Percentiles rank a stretch among this genome's conserved stretches.
These are phyloP conservation scores for Yarrowia galli DNA, from an alignment of 1,139 yeast genomes.

Conservation along the genomic window DNA sequence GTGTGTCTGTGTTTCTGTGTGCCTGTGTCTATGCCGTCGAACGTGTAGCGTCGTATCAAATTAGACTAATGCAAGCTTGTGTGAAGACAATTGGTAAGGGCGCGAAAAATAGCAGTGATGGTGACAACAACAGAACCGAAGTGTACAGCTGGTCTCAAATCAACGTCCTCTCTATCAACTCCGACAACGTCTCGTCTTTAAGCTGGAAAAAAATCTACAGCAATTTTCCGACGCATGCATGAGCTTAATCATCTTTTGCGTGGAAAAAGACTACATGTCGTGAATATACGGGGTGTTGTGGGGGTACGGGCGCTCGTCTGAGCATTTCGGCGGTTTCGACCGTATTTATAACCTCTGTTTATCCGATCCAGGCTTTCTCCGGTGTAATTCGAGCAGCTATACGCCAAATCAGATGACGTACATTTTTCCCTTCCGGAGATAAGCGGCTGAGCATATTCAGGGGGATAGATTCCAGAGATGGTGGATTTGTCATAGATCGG, in stretches of 20 bases:
- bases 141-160: background rate
- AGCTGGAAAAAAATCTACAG: constrained; percentile 33
- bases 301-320: background rate
- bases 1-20: too few species aligned
- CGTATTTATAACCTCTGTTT: too few species aligned
- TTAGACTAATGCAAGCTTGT: background rate
- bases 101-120: background rate
- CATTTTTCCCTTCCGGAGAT: background rate
- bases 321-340: too few species aligned
- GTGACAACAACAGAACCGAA: background rate
- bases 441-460: constrained; percentile 30
- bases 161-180: background rate
- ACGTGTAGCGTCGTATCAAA: background rate
- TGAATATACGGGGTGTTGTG: background rate
- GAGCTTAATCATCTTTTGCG: constrained; percentile 13
- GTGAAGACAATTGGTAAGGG: background rate
- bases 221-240: constrained; percentile 31
- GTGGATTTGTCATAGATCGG: background rate
- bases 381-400: background rate
- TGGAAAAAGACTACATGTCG: background rate
- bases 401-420: background rate
- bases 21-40: too few species aligned
- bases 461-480: background rate
- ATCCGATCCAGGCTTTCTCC: background rate
- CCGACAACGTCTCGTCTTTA: constrained; percentile 16